Evolutionary conservation across 2,329 filamentous ascomycete genomes (phyloP).

Genomic region (Pyrenophora teres): DNA sequence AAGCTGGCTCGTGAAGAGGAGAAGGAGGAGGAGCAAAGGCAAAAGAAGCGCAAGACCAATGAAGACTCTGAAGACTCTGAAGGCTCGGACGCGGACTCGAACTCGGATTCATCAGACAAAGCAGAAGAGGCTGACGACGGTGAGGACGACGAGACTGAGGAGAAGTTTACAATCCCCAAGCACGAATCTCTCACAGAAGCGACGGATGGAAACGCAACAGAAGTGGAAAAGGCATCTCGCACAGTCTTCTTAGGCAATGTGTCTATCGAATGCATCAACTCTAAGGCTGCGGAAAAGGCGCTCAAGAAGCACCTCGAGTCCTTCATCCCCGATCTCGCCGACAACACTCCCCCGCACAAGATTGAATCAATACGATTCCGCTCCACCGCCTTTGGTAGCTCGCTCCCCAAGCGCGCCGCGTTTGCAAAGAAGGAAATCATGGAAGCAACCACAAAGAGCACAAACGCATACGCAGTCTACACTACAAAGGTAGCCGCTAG

Average conservation of each 20-base stretch:
- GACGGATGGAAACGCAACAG: constrained; percentile 52
- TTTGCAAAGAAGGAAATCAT: constrained; percentile 90
- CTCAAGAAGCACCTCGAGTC: constrained; percentile 79
- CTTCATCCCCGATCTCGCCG: constrained; percentile 62
- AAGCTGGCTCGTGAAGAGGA: constrained; percentile 60
- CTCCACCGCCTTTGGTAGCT: constrained; percentile 81
- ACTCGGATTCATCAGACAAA: constrained; percentile 5
- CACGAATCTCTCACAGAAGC: constrained; percentile 55
- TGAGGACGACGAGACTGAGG: constrained; percentile 33
- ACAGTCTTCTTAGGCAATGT: constrained; percentile 96
- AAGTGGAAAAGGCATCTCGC: constrained; percentile 82
- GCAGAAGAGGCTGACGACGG: constrained; percentile 20
- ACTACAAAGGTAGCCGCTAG: constrained; percentile 74
- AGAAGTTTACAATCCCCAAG: constrained; percentile 59
- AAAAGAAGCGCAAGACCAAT: constrained; percentile 45
- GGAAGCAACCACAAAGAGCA: constrained; percentile 87
- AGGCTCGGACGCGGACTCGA: no score
- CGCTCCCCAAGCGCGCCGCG: constrained; percentile 90
- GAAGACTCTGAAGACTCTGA: constrained; percentile 20
- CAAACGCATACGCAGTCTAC: constrained; percentile 94
- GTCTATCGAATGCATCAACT: constrained; percentile 78
- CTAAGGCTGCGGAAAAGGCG: constrained; percentile 78
- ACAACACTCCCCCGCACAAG: constrained; percentile 63
- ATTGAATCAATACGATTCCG: constrained; percentile 93
- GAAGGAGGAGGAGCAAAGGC: constrained; percentile 46